A percentile compares a stretch with the other conserved stretches of the same genome.
Conservation (phyloP, 441 rosid genomes). For the Raphanus hybrid region DNA sequence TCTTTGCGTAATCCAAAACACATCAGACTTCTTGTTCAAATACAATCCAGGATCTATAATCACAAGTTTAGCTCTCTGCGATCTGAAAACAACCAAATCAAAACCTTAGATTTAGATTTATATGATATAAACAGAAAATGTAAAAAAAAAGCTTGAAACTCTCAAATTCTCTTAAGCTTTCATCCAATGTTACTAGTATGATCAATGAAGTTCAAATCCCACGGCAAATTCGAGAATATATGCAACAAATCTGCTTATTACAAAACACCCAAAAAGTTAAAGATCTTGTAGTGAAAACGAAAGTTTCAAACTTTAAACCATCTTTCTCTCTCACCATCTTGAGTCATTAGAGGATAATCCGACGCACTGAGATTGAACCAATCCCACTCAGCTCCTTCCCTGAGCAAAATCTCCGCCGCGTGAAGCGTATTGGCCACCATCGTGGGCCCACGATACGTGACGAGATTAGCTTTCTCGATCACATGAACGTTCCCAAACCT, state of each 20-base stretch:
- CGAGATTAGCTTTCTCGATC: constrained; percentile 86
- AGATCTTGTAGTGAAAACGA: background rate
- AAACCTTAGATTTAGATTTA: background rate
- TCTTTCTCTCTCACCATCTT: constrained; percentile 66
- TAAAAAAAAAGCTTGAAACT: background rate
- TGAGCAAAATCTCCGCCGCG: constrained; percentile 90
- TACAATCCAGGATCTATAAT: constrained; percentile 95
- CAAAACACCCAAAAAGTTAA: constrained; percentile 24
- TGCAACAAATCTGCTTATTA: constrained; percentile 80
- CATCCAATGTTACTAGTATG: constrained; percentile 98
- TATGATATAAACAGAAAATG: background rate
- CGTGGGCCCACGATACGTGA: constrained; percentile 94
- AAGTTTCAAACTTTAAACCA: background rate
- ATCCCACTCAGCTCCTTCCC: constrained; percentile 90
- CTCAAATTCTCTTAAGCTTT: constrained; percentile 74
- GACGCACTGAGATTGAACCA: constrained; percentile 98
- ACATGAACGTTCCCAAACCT: constrained; percentile 76
- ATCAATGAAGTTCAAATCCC: constrained; percentile 97
- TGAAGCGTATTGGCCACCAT: constrained; percentile 98
- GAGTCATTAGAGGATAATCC: constrained; percentile 91
- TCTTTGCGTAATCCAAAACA: constrained; percentile 92
- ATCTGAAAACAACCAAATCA: constrained; percentile 50
- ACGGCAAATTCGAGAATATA: constrained; percentile 81
- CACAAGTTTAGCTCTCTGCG: constrained; percentile 90
- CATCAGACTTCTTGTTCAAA: constrained; percentile 84